Percentiles rank a stretch among this genome's conserved stretches.
These are phyloP conservation scores for Echinosophora koreensis DNA, from an alignment of 306 rosid genomes.

Conservation along the genomic window DNA sequence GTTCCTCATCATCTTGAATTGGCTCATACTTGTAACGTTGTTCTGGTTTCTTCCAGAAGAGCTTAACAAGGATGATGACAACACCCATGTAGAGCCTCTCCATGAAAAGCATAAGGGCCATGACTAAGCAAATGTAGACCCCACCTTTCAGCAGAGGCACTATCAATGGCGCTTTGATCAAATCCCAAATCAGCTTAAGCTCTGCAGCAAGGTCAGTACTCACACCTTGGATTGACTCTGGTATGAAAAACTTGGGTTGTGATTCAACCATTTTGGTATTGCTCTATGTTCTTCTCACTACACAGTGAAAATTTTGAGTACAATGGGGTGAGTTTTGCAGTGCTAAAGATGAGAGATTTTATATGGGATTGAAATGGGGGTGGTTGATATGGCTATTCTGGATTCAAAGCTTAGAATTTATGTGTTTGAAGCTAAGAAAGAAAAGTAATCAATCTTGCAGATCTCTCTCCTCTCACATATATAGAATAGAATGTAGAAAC, in stretches of 20 bases:
- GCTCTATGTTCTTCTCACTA: too few species aligned
- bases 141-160: constrained; percentile 76
- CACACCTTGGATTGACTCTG: constrained; percentile 66
- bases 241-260: constrained; percentile 59
- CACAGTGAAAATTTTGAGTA: neutral
- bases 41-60: constrained; percentile 95
- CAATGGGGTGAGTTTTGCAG: neutral
- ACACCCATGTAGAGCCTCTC: constrained; percentile 95
- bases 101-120: constrained; percentile 93
- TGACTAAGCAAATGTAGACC: constrained; percentile 74
- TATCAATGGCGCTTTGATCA: constrained; percentile 86
- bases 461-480: constrained; percentile 41
- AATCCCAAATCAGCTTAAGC: constrained; percentile 79
- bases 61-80: constrained; percentile 84
- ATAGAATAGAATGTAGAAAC: constrained; percentile 32
- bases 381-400: neutral
- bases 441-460: constrained; percentile 12
- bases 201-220: constrained; percentile 70
- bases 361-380: constrained; percentile 19
- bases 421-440: neutral
- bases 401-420: neutral
- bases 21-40: constrained; percentile 73
- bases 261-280: constrained; percentile 65
- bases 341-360: neutral
- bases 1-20: constrained; percentile 78